Evolutionary conservation across 208 protist genomes (phyloP), one percentile per base, ranked within the genome.

Genomic region (Leishmania arabica): DNA sequence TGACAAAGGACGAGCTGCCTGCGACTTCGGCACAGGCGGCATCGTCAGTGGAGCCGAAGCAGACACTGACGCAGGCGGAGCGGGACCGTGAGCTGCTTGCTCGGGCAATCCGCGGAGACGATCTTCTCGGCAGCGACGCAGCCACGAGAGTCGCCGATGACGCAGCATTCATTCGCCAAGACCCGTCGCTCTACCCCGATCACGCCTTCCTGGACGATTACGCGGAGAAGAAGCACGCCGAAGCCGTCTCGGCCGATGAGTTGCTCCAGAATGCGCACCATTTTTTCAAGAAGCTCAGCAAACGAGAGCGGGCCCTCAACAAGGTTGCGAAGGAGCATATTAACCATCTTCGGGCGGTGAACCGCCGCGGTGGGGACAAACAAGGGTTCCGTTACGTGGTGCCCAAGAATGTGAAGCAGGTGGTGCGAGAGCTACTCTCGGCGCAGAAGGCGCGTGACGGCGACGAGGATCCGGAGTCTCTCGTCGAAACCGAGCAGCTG

Each of bases 381-480:
- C 92, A 97, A 37, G 95, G 95, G 5, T 97, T 97, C 76, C 89
- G 89, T 69, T 97, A 97, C 81, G 91, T 97, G 1, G 79, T 97
- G 40, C 95, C 95, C 6, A 90, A 88, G 37, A 95, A 91, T 77
- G 89, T 90, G 19, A 95, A 93, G 86, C 71, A 89, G 66, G 85
- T 96, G 9, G 93, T 94, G 69, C 84, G 87, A 24, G 88, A 95
- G 71, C 91, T 97, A 87, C 62, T 88, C 78, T 68, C 85, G 58
- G 84, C 77, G 34, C 85, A 85, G 75, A 85, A 86, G 75, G 75
- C 79, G 34, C 74, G 82, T 13, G 75, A 86, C 11, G 75, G 80
- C 56, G 75, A 79, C 21, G 81, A 83, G 58, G 72, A 86, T 58
- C 51, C 75, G 1, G 77, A 84, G 53, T 49, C 81, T 40, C 56